Evolutionary conservation across 192 early-diverging fungal species (phyloP).

Genomic region (Chytriomyces sp.): DNA sequence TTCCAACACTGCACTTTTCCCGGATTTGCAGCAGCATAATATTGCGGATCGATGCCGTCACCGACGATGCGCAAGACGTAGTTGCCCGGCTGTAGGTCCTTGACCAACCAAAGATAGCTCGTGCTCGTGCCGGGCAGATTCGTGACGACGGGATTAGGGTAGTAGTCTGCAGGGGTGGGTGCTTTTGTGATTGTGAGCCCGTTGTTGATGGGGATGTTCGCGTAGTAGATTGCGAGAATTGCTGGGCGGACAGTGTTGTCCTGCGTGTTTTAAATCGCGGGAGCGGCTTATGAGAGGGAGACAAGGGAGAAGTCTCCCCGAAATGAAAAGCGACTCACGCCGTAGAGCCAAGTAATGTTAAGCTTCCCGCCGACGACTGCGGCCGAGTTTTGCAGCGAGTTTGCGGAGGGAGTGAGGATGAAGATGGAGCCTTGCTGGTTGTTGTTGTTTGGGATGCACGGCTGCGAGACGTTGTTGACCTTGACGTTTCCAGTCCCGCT

Average conservation of each 20-base stretch:
- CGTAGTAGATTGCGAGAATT: constrained; percentile 15
- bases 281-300: no score
- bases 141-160: constrained; percentile 4
- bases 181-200: neutral
- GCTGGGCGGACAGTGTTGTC: neutral
- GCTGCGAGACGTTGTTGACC: neutral
- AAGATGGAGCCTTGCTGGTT: constrained; percentile 20
- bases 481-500: no score
- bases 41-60: constrained; percentile 16
- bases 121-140: constrained; percentile 1
- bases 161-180: neutral
- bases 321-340: constrained; percentile 2
- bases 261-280: no score
- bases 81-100: neutral
- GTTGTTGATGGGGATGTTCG: neutral
- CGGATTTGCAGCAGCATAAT: constrained; percentile 4
- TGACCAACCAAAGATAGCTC: constrained; percentile 4
- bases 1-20: constrained; percentile 16
- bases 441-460: constrained; percentile 6
- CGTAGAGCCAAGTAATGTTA: constrained; percentile 20
- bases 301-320: neutral
- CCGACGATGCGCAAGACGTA: constrained; percentile 18
- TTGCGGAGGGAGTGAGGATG: constrained; percentile 1
- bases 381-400: neutral
- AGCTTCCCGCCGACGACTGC: constrained; percentile 22